Evolutionary conservation across 768 basidiomycete genomes (phyloP).

Genomic region (Boletus vermiculosoides): DNA sequence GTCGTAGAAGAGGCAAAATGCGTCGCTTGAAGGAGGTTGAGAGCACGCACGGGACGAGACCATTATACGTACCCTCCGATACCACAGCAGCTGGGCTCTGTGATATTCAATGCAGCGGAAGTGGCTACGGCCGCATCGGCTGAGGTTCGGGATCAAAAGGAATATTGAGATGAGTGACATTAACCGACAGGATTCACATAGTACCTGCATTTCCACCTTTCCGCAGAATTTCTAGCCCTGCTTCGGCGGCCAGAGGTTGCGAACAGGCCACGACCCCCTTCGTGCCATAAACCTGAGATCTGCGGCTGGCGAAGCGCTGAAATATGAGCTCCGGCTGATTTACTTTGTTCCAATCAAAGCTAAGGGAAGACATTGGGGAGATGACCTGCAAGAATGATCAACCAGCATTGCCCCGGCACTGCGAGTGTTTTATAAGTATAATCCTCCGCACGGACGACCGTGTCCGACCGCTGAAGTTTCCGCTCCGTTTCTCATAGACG

Average conservation of each 20-base stretch:
- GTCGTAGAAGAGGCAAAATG: constrained; percentile 92
- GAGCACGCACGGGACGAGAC: constrained; percentile 2
- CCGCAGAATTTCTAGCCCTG: constrained; percentile 86
- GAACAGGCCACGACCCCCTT: constrained; percentile 88
- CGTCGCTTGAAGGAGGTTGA: constrained; percentile 53
- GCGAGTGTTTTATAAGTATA: neutral
- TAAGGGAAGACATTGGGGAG: constrained; percentile 28
- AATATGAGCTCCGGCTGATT: constrained; percentile 64
- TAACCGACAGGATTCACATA: constrained; percentile 15
- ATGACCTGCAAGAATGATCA: neutral
- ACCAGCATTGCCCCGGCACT: neutral
- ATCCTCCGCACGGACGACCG: constrained; percentile 8
- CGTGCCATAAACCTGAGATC: constrained; percentile 83
- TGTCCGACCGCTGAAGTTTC: neutral
- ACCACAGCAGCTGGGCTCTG: constrained; percentile 86
- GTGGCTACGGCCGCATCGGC: constrained; percentile 95
- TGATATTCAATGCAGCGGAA: constrained; percentile 89
- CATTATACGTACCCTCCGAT: constrained; percentile 70
- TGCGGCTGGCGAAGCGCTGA: constrained; percentile 74
- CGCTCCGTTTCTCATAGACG: neutral
- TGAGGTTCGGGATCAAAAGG: constrained; percentile 26
- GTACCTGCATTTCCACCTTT: constrained; percentile 95
- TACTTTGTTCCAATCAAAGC: constrained; percentile 59
- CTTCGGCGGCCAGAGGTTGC: constrained; percentile 89
- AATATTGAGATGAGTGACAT: neutral